Evolutionary conservation across 208 protist species (phyloP).

Genomic region (Wallacemonas sp.): DNA sequence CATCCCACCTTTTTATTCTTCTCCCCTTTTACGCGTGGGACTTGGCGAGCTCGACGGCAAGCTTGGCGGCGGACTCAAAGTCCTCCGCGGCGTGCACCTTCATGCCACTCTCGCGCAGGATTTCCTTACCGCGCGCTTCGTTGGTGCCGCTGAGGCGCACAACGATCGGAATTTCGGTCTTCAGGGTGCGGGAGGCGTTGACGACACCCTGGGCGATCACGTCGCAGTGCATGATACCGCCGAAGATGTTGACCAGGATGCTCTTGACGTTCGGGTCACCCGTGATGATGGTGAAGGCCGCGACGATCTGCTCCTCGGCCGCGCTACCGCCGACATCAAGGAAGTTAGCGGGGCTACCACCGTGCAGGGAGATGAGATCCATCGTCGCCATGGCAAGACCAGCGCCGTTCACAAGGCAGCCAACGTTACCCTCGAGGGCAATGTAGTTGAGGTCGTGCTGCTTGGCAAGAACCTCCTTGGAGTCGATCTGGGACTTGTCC

Average conservation of each 20-base stretch:
- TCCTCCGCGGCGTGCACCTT: constrained; percentile 74
- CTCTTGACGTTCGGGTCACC: constrained; percentile 92
- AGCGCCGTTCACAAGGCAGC: constrained; percentile 97
- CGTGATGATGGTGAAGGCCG: constrained; percentile 98
- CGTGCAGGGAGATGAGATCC: constrained; percentile 99
- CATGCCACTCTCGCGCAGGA: constrained; percentile 90
- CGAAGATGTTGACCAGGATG: constrained; percentile 99
- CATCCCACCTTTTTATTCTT: constrained; percentile 3
- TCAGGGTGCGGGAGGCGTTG: constrained; percentile 81
- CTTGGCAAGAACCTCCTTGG: constrained; percentile 94
- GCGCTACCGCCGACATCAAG: constrained; percentile 98
- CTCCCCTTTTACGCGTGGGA: constrained; percentile 4
- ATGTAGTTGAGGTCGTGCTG: constrained; percentile 99
- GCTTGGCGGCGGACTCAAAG: constrained; percentile 82
- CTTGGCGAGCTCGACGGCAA: constrained; percentile 67
- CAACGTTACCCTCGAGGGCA: constrained; percentile 98
- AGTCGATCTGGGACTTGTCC: constrained; percentile 94
- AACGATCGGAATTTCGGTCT: constrained; percentile 94
- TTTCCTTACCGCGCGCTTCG: constrained; percentile 92
- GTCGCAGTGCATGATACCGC: constrained; percentile 99
- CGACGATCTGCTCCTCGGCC: constrained; percentile 91
- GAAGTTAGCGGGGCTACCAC: constrained; percentile 99
- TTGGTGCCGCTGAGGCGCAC: constrained; percentile 95
- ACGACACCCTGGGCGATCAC: constrained; percentile 98
- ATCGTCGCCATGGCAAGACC: constrained; percentile 99